A percentile compares a stretch with the other conserved stretches of the same genome.
phyloP scores from a whole-genome alignment of 768 basidiomycete species.

The Galerina marginata region DNA sequence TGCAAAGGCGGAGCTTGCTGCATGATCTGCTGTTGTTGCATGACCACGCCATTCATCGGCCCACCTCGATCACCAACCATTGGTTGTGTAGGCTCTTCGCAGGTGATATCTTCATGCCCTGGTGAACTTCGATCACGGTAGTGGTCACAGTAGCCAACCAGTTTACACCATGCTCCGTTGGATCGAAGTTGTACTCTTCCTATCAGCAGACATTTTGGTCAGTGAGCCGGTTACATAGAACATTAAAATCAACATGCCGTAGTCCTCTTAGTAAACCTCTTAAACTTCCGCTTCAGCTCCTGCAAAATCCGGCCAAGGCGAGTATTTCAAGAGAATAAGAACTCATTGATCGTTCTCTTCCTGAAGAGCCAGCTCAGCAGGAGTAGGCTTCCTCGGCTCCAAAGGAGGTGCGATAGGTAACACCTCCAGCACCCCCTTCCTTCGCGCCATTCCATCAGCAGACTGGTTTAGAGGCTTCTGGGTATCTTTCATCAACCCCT shows the following conservation, averaged over 20 bases:
- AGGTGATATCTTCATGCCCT: conserved; percentile 49
- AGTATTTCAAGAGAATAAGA: conserved; percentile 83
- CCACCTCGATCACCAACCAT: conserved; percentile 35
- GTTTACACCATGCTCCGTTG: conserved; percentile 19
- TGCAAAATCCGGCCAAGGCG: conserved; percentile 87
- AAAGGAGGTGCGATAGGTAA: conserved; percentile 90
- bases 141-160: conserved; percentile 29
- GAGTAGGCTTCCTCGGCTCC: conserved; percentile 81
- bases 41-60: conserved; percentile 42
- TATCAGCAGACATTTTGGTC: conserved; percentile 33
- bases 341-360: conserved; percentile 80
- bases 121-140: conserved; percentile 29
- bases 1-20: conserved; percentile 61
- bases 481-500: conserved; percentile 70
- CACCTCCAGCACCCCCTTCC: conserved; percentile 83
- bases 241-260: conserved; percentile 52
- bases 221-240: conserved; percentile 1
- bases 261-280: conserved; percentile 84
- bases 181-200: conserved; percentile 78
- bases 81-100: conserved; percentile 38
- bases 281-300: conserved; percentile 91
- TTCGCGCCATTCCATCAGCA: too few species aligned
- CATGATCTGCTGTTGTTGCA: conserved; percentile 39
- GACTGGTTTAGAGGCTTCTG: conserved; percentile 80
- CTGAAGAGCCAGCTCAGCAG: conserved; percentile 82